Percentiles rank a stretch among this genome's conserved stretches.
These are phyloP conservation scores for Carex myosuroides DNA, from an alignment of 176 grass and related monocot species.

Conservation along the genomic window DNA sequence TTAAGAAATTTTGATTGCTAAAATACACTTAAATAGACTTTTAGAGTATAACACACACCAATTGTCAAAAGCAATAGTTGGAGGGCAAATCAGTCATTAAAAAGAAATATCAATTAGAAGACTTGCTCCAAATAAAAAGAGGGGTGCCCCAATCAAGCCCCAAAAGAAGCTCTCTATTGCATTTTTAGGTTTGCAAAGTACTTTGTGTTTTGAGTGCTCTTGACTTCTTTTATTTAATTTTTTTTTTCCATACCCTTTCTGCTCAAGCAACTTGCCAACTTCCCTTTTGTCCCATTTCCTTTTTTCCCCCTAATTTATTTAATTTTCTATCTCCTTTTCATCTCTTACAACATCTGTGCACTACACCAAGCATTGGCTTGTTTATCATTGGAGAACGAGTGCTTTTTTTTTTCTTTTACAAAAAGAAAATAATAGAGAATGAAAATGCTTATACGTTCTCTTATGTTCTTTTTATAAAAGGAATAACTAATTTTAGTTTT, in stretches of 20 bases:
- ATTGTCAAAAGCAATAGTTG: no score
- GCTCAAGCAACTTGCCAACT: background rate
- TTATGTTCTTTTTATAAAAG: no score
- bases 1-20: no score
- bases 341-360: background rate
- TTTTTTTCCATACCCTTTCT: background rate
- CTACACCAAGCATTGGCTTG: background rate
- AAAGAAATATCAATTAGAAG: no score
- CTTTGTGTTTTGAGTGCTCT: background rate
- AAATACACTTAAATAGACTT: no score
- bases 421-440: no score
- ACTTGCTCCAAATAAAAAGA: no score
- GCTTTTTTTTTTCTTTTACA: background rate
- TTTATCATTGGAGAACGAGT: background rate
- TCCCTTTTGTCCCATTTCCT: background rate
- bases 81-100: no score
- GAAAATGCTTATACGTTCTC: background rate
- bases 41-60: no score
- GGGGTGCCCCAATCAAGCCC: background rate
- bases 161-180: background rate
- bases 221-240: background rate
- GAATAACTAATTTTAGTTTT: no score
- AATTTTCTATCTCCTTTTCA: background rate
- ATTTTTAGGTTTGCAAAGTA: background rate
- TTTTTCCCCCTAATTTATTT: background rate